A percentile compares a stretch with the other conserved stretches of the same genome.
Evolutionary conservation across 164 flowering plant species (phyloP).

Genomic region (Piper betle): DNA sequence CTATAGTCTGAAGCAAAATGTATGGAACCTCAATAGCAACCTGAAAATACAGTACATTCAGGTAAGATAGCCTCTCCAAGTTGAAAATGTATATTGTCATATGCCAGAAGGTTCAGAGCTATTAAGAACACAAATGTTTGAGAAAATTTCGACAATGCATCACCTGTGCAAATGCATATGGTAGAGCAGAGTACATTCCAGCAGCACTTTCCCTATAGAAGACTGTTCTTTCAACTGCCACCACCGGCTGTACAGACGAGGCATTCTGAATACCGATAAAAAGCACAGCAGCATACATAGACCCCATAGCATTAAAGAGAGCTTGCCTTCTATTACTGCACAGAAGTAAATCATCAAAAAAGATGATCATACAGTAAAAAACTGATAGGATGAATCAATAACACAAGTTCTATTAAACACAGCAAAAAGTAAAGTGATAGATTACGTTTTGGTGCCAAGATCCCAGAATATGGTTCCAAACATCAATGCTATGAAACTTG

Average conservation of each 20-base stretch:
- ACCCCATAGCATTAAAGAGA: slow-evolving; percentile 48
- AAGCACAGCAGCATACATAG: slow-evolving; percentile 46
- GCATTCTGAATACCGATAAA: slow-evolving; percentile 42
- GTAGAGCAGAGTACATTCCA: slow-evolving; percentile 49
- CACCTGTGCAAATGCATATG: slow-evolving; percentile 55
- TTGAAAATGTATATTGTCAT: too few relatives aligned
- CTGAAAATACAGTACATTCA: slow-evolving; percentile 7
- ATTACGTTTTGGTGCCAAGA: slow-evolving; percentile 25
- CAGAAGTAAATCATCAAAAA: neutral
- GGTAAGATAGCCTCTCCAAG: neutral
- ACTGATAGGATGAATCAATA: neutral
- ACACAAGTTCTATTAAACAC: neutral
- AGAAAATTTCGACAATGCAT: neutral
- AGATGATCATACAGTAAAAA: neutral
- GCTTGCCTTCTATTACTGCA: slow-evolving; percentile 24
- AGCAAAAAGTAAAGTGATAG: neutral
- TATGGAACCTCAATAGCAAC: slow-evolving; percentile 43
- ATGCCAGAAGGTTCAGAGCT: neutral
- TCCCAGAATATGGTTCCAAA: slow-evolving; percentile 43
- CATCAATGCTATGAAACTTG: slow-evolving; percentile 30
- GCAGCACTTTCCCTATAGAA: slow-evolving; percentile 54
- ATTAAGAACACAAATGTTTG: neutral
- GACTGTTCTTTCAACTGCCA: slow-evolving; percentile 42
- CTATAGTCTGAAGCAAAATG: slow-evolving; percentile 23
- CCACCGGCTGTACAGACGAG: slow-evolving; percentile 47